Conservation (phyloP, 192 early-diverging fungal genomes). For the Cladochytrium replicatum region DNA sequence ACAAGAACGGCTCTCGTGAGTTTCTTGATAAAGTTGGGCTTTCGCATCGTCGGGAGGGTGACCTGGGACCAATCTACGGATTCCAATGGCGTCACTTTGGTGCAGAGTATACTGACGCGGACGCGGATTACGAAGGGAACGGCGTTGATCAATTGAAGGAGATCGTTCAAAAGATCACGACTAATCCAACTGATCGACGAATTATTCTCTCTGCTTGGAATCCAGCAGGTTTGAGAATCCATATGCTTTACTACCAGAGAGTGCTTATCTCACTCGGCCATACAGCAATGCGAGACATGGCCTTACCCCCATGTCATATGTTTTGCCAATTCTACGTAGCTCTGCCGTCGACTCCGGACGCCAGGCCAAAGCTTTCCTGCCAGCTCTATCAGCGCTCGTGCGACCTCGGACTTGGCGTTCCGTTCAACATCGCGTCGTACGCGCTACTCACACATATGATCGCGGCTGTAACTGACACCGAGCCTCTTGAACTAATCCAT, state of each 20-base stretch:
- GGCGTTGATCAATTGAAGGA: conserved; percentile 90
- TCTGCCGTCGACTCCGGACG: conserved; percentile 32
- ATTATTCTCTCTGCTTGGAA: conserved; percentile 98
- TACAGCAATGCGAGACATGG: conserved; percentile 60
- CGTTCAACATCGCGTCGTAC: conserved; percentile 98
- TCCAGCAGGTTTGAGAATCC: conserved; percentile 58
- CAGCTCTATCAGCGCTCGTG: conserved; percentile 90
- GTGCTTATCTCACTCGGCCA: neutral
- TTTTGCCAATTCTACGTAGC: conserved; percentile 97
- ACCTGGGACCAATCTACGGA: conserved; percentile 87
- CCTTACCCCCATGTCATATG: conserved; percentile 95
- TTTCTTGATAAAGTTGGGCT: conserved; percentile 81
- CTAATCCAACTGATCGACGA: conserved; percentile 77
- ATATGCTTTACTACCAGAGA: conserved; percentile 3
- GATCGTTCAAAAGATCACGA: conserved; percentile 76
- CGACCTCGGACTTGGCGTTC: conserved; percentile 94
- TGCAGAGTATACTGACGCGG: conserved; percentile 70
- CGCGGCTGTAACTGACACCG: conserved; percentile 73
- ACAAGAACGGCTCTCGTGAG: conserved; percentile 78
- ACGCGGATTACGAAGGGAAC: conserved; percentile 78
- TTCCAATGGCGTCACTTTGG: conserved; percentile 99
- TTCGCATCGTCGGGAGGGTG: conserved; percentile 63
- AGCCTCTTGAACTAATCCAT: conserved; percentile 80
- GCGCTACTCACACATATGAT: conserved; percentile 83
- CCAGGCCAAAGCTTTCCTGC: conserved; percentile 63